Percentiles rank a stretch among this genome's conserved stretches.
phyloP scores from a whole-genome alignment of 768 basidiomycete species.

The Lyophyllum semitale region DNA sequence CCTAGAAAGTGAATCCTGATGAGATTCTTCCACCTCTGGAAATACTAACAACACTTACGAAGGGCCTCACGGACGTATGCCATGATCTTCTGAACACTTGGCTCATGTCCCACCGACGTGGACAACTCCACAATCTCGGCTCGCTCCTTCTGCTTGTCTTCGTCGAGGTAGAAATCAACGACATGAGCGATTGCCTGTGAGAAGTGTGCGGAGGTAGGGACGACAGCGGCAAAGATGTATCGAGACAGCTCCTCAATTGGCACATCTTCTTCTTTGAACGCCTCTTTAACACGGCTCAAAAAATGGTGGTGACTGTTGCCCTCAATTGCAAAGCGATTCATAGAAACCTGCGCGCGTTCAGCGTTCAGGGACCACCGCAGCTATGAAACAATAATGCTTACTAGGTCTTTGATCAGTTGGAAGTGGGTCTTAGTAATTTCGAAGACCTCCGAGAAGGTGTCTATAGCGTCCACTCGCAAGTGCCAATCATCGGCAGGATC shows the following conservation, averaged over 20 bases:
- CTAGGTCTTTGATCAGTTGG: slow-evolving; percentile 22
- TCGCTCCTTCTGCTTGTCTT: slow-evolving; percentile 33
- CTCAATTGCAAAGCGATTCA: slow-evolving; percentile 18
- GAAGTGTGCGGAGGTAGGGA: slow-evolving; percentile 58
- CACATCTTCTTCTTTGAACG: slow-evolving; percentile 15
- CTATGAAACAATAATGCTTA: slow-evolving; percentile 6
- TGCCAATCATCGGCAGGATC: slow-evolving; percentile 49
- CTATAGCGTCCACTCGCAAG: slow-evolving; percentile 39
- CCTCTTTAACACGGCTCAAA: slow-evolving; percentile 28
- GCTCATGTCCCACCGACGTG: slow-evolving; percentile 17
- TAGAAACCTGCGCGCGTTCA: background rate
- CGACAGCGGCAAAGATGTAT: slow-evolving; percentile 52
- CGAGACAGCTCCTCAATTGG: slow-evolving; percentile 40
- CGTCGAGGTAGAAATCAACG: slow-evolving; percentile 60
- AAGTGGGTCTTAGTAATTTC: slow-evolving; percentile 31
- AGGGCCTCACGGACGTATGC: slow-evolving; percentile 49
- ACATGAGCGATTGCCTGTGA: slow-evolving; percentile 57
- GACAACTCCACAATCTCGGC: slow-evolving; percentile 41
- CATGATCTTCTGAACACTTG: slow-evolving; percentile 33
- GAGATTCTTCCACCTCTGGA: background rate
- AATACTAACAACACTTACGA: slow-evolving; percentile 27
- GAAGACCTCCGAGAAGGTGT: slow-evolving; percentile 30
- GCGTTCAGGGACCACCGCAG: background rate
- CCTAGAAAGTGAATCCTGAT: slow-evolving; percentile 19
- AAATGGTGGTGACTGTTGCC: slow-evolving; percentile 30